These are phyloP conservation scores for Phascolomyces articulosus DNA, from an alignment of 371 early-diverging fungal species.

Conservation along the genomic window DNA sequence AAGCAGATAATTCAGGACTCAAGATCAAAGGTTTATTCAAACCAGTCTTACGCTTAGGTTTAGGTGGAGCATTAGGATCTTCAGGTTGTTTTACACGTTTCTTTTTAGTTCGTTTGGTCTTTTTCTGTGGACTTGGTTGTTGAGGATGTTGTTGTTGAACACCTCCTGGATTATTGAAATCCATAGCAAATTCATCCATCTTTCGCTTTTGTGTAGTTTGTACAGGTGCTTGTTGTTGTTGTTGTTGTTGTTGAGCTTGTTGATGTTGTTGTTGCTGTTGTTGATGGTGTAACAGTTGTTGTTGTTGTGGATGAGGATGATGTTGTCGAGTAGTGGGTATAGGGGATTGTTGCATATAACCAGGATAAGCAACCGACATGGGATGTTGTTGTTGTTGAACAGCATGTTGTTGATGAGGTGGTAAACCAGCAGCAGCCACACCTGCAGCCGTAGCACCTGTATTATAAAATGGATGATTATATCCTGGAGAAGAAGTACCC, in stretches of 20 bases:
- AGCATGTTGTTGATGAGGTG: not conserved
- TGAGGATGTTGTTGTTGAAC: not conserved
- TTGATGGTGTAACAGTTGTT: constrained; percentile 15
- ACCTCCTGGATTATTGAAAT: not conserved
- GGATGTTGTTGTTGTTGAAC: constrained; percentile 20
- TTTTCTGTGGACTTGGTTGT: constrained; percentile 7
- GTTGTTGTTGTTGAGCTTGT: no score
- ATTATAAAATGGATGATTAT: not conserved
- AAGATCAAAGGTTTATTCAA: constrained; percentile 53
- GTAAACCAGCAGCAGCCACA: no score
- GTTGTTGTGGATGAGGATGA: constrained; percentile 1
- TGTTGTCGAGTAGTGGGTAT: not conserved
- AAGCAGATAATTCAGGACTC: constrained; percentile 49
- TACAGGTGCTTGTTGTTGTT: not conserved
- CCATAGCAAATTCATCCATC: constrained; percentile 2
- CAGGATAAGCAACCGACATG: not conserved
- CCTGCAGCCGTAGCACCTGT: not conserved
- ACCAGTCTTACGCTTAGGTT: constrained; percentile 54
- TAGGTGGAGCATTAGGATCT: constrained; percentile 54
- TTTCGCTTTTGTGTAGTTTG: not conserved
- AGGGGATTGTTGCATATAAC: constrained; percentile 1
- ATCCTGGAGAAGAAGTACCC: not conserved
- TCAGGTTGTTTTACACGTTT: constrained; percentile 29
- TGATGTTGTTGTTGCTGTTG: constrained; percentile 15
- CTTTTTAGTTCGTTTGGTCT: constrained; percentile 22